Evolutionary conservation across 306 rosid species (phyloP), one percentile per base, ranked within the genome.

Genomic region (Macrotyloma uniflorum): DNA sequence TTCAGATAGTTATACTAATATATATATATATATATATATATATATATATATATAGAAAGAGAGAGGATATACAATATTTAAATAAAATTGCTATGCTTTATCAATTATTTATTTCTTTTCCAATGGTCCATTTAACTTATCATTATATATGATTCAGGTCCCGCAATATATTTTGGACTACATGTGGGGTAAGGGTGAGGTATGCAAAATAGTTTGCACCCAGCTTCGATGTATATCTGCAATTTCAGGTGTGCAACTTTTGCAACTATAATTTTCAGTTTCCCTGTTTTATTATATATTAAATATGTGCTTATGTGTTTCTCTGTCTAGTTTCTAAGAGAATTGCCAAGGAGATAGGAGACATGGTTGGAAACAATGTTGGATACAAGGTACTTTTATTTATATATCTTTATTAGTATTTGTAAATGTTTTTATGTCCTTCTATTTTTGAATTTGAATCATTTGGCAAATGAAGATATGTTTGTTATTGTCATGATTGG

Each of bases 181-280:
- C 77, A 81, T 79, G 87, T 95, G 97, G 98, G 88, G 87, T 57
- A 90, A 88, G 91, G 95, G 97, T 19, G 79, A 86, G 88, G 71
- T 75, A 26, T 95, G 98, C 80, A 95, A 95, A 82, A 67, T 92
- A 78, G 85, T 91, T 69, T 95, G 98, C 83, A 89, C 97, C 46
- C 98, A 95, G 83, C 98, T 97, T 75, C 97, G 92, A 35, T 92
- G 97, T 74, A 83, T 95, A 80, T 95, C 98, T 40, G 93, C 97
- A 57, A 82, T 70, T 12, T 95, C 98, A 90, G 98, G 98, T 95
- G 62, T 76, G 74, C 75, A 33, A 64, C 71, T 58, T 36, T 71
- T 78, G 36, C 70, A 67, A 49, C 20, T 22, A 67, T 28, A 8
- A 42, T 49, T 77, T 36, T 15, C 15, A n/a, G 20, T 53, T 24